Conservation (phyloP, 2,329 filamentous ascomycete genomes). For the Trichothecium roseum region DNA sequence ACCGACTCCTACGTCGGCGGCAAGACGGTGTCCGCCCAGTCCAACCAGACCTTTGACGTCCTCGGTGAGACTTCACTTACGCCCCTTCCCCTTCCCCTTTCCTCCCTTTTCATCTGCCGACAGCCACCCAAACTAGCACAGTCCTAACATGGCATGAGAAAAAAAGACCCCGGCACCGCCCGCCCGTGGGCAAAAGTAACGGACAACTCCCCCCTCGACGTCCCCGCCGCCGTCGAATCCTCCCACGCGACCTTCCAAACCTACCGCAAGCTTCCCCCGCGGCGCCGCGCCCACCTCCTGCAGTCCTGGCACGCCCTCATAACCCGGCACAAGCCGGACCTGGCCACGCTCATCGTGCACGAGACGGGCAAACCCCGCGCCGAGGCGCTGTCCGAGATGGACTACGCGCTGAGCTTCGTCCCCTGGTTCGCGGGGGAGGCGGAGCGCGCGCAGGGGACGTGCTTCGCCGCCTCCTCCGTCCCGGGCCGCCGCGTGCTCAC, state of each 20-base stretch:
- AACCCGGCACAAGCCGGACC: constrained; percentile 25
- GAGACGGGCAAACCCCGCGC: constrained; percentile 48
- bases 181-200: constrained; percentile 39
- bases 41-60: constrained; percentile 1
- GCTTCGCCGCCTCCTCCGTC: constrained; percentile 43
- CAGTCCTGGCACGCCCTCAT: constrained; percentile 22
- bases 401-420: constrained; percentile 41
- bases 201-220: constrained; percentile 29
- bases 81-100: too few species aligned
- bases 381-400: constrained; percentile 44
- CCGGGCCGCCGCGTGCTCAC: constrained; percentile 58
- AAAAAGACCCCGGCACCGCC: constrained; percentile 37
- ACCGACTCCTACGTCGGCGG: constrained; percentile 2
- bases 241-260: constrained; percentile 23
- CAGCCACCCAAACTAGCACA: too few species aligned
- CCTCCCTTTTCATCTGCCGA: too few species aligned
- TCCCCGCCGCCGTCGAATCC: constrained; percentile 24
- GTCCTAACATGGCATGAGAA: too few species aligned
- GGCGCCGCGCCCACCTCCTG: constrained; percentile 28
- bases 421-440: constrained; percentile 48
- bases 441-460: constrained; percentile 43
- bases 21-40: constrained; percentile 1
- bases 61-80: constrained; percentile 1
- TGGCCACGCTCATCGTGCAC: constrained; percentile 27
- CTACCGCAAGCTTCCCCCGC: constrained; percentile 25